Evolutionary conservation across 192 early-diverging fungal species (phyloP).

Genomic region (Backusella parvicylindrica): DNA sequence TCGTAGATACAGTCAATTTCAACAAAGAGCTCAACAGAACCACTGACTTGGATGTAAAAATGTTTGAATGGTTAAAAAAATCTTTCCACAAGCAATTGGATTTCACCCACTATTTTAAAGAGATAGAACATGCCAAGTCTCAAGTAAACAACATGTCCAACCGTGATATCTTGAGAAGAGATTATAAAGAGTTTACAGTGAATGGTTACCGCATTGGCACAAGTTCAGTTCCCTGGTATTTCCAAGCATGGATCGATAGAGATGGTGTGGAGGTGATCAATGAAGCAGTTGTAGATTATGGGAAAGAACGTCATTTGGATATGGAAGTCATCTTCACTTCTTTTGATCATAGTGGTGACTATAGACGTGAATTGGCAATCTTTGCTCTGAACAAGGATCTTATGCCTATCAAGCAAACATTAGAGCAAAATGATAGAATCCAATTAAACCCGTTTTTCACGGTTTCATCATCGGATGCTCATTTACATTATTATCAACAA

Average conservation of each 20-base stretch:
- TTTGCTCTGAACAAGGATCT: conserved; percentile 26
- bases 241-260: conserved; percentile 47
- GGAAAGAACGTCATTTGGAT: conserved; percentile 43
- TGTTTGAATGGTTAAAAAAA: conserved; percentile 34
- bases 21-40: conserved; percentile 47
- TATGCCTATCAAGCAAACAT: conserved; percentile 17
- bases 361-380: conserved; percentile 59
- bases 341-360: conserved; percentile 50
- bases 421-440: conserved; percentile 32
- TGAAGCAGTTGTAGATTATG: conserved; percentile 31
- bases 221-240: conserved; percentile 49
- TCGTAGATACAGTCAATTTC: conserved; percentile 67
- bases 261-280: conserved; percentile 38
- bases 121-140: conserved; percentile 53
- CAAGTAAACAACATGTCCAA: conserved; percentile 42
- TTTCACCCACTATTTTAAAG: conserved; percentile 27
- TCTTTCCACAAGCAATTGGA: background rate
- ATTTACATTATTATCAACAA: conserved; percentile 42
- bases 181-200: conserved; percentile 71
- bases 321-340: conserved; percentile 54
- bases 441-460: conserved; percentile 3
- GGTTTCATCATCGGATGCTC: background rate
- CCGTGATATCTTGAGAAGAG: conserved; percentile 59
- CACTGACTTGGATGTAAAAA: conserved; percentile 40
- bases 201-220: conserved; percentile 54